Conservation (phyloP, 1,284 basidiomycete species). For the Omphalotus olearius region DNA sequence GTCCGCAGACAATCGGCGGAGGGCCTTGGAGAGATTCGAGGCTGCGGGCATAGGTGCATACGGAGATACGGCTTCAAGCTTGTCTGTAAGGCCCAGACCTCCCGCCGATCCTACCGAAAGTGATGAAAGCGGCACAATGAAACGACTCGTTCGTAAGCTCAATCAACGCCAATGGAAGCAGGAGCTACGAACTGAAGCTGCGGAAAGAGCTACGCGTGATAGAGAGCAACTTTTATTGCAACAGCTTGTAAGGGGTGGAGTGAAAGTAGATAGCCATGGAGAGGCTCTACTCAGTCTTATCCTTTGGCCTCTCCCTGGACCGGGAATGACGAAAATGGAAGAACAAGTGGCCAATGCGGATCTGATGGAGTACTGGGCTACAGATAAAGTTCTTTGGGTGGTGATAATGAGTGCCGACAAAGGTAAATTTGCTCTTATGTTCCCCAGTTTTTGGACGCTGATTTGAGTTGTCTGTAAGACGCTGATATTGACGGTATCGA, state of each 20-base stretch:
- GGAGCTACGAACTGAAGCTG: not conserved
- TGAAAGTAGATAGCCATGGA: not conserved
- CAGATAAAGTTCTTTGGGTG: conserved; percentile 19
- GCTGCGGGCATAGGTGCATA: not conserved
- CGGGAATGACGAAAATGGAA: conserved; percentile 9
- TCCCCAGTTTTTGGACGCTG: not conserved
- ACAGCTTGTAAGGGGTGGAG: too few species aligned
- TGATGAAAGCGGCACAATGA: not conserved
- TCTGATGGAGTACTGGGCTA: conserved; percentile 17
- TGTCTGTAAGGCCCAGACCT: not conserved
- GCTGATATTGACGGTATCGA: conserved; percentile 17
- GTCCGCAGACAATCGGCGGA: conserved; percentile 11
- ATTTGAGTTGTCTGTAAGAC: conserved; percentile 4
- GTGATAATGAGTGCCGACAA: conserved; percentile 20
- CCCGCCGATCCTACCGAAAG: not conserved
- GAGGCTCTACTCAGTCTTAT: not conserved
- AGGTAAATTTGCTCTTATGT: not conserved
- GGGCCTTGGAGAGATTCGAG: conserved; percentile 9
- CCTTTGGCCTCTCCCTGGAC: not conserved
- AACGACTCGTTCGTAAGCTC: not conserved
- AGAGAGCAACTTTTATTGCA: not conserved
- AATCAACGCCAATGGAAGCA: not conserved
- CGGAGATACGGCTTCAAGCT: not conserved
- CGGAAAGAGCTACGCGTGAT: not conserved
- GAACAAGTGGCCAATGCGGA: conserved; percentile 18